Base-by-base conservation (phyloP, 2,329 filamentous ascomycete species). In the Tolypocladium capitatum region DNA sequence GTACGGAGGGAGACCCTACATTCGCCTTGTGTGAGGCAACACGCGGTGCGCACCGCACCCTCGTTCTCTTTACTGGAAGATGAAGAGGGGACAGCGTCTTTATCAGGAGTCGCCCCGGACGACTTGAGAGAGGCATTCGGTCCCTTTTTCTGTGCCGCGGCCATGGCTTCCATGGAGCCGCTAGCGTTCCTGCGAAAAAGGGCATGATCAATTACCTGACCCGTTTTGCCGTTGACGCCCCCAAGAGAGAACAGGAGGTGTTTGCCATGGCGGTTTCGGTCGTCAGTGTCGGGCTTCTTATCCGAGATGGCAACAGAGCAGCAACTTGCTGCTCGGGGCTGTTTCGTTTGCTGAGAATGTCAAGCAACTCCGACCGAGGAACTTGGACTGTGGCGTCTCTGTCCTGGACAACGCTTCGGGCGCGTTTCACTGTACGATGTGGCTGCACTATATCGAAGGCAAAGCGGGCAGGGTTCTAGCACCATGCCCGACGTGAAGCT, bases 311-410 rank as follows among this genome's bases (percentile, higher is more conserved):
- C 13, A 65, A 43, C 54, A 63, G 52, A 18, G 36, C 51, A 21
- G 51, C 47, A 16, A 64, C 58, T 50, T 64, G 56, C 18, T 55
- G 48, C 46, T 62, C 54, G 1, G 64, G 52, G 2, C 35, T 47
- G 33, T 57, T 53, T 43, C 65, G 56, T 48, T 60, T 59, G 36
- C 55, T 48, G 6, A 65, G 52, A 20, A 65, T 56, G 28, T 55
- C 51, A 5, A 55, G 43, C 6, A 65, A 43, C 20, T 54, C 53
- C 24, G 53, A 47, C 27, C 53, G 48, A 5, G 58, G 49, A 31
- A 63, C 54, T 16, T 58, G 52, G n/a, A 62, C 51, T 14, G 55
- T 54, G 9, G 49, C 49, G 8, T 54, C 51, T 2, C 57, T 53
- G 16, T 52, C 49, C 38, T 62, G 56, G 21, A 63, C 57, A 28